Base-by-base conservation (phyloP, 192 early-diverging fungal species). In the Kappamyces sp. region DNA sequence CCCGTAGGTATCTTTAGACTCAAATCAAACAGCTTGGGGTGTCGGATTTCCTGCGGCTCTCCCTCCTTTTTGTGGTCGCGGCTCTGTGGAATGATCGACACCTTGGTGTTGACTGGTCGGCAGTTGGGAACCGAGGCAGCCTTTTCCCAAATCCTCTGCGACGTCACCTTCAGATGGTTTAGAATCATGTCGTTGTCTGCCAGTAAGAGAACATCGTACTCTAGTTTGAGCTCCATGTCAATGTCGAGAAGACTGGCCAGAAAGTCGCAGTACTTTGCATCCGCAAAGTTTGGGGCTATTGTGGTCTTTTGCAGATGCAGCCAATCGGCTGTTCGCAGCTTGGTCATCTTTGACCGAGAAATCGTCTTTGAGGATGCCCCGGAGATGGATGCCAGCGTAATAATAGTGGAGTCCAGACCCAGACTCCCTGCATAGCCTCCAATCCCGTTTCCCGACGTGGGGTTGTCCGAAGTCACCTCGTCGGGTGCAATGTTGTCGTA, bases 141-240 rank as follows among this genome's bases (percentile, higher is more conserved):
- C 3, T 38, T 5, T 67, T 82, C 76, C 65, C 68, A 75, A 2
- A 73, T 55, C 40, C 62, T 43, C n/a, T 62, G 70, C 1, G 76
- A 66, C 32, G 67, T 65, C 13, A 78, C 79, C 58, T 73, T 73
- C 10, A 82, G 60, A 36, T 62, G 36, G 13, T 49, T 43, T 1
- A 54, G 47, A 10, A 76, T 69, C 5, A 49, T 50, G 3, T 78
- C 76, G 40, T 70, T 37, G 37, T 82, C 79, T 42, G 55, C 60
- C 5, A 65, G 58, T 4, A 68, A 23, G 12, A 78, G 42, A 3
- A 78, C 34, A 53, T 78, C 75, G 49, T 74, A 65, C 51, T 82
- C 79, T 37, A 60, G 63, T 32, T 68, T 64, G 1, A 79, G 60
- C 54, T 82, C 79, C 53, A 78, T 76, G 54, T 82, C 79, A 13